A percentile compares a stretch with the other conserved stretches of the same genome.
phyloP scores from a whole-genome alignment of 805 yeast species.

The Cyberlindnera bimundalis region DNA sequence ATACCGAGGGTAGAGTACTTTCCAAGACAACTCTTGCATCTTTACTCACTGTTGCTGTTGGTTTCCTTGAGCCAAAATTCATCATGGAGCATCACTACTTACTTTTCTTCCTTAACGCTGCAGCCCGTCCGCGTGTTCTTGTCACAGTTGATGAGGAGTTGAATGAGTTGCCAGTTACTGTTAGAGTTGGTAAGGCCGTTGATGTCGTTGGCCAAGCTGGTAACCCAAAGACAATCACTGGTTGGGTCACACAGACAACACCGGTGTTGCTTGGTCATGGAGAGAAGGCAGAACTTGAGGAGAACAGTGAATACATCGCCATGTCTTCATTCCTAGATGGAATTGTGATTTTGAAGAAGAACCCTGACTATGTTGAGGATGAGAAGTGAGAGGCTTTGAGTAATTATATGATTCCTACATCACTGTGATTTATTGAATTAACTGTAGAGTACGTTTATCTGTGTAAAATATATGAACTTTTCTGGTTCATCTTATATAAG shows the following conservation, averaged over 20 bases:
- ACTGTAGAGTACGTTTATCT: neutral
- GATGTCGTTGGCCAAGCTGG: slow-evolving; percentile 99
- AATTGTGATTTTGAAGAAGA: slow-evolving; percentile 85
- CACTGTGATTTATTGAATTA: neutral
- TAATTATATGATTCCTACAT: neutral
- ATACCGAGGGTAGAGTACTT: slow-evolving; percentile 80
- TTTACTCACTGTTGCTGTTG: slow-evolving; percentile 75
- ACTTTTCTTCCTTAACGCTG: slow-evolving; percentile 81
- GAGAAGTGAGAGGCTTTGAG: slow-evolving; percentile 21
- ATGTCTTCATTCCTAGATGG: slow-evolving; percentile 85
- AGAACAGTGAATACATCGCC: slow-evolving; percentile 83
- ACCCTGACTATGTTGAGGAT: slow-evolving; percentile 76
- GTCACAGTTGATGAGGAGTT: slow-evolving; percentile 89
- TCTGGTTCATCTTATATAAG: neutral
- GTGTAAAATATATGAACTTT: neutral
- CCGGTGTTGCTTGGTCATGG: slow-evolving; percentile 93
- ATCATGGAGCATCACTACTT: slow-evolving; percentile 79
- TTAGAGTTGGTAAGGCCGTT: slow-evolving; percentile 98
- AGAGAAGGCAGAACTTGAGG: slow-evolving; percentile 94
- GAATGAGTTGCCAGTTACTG: slow-evolving; percentile 81
- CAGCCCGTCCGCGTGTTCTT: slow-evolving; percentile 89
- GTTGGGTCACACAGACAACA: slow-evolving; percentile 98
- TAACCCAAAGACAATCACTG: slow-evolving; percentile 97
- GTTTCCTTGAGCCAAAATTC: slow-evolving; percentile 84
- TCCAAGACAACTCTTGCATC: slow-evolving; percentile 91